A percentile compares a stretch with the other conserved stretches of the same genome.
Conservation (phyloP, 2,329 filamentous ascomycete species). For the Fusarium udum region DNA sequence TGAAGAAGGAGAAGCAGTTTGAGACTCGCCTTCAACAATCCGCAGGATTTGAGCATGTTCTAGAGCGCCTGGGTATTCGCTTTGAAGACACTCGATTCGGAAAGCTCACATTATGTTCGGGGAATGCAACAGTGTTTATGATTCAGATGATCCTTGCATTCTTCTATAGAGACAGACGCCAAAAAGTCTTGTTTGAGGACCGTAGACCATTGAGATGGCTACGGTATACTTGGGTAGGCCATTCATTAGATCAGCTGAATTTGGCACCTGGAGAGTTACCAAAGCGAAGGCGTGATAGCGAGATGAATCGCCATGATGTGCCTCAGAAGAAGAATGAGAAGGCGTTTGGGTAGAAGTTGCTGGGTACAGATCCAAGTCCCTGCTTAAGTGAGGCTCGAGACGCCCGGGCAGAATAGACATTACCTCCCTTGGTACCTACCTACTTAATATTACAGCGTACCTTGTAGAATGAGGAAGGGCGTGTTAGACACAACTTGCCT, state of each 20-base stretch:
- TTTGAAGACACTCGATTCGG: slow-evolving; percentile 32
- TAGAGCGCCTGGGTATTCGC: slow-evolving; percentile 25
- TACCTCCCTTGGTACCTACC: background rate
- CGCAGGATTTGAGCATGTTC: slow-evolving; percentile 16
- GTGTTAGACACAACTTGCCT: background rate
- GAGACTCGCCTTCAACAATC: slow-evolving; percentile 7
- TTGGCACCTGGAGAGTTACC: slow-evolving; percentile 11
- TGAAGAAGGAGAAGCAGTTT: slow-evolving; percentile 2
- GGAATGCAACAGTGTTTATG: slow-evolving; percentile 25
- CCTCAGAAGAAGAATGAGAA: slow-evolving; percentile 15
- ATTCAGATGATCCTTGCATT: slow-evolving; percentile 15
- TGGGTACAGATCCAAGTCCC: background rate
- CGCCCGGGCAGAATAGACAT: background rate
- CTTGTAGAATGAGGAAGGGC: background rate
- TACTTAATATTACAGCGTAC: background rate
- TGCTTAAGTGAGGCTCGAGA: background rate
- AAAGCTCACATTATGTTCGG: slow-evolving; percentile 15
- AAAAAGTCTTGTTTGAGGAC: slow-evolving; percentile 7
- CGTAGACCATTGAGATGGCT: slow-evolving; percentile 18
- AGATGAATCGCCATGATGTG: slow-evolving; percentile 20
- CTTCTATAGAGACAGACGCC: slow-evolving; percentile 16
- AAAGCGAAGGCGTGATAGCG: background rate
- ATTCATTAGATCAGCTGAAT: slow-evolving; percentile 30
- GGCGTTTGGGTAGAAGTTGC: slow-evolving; percentile 2
- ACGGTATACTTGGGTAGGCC: slow-evolving; percentile 32